Base-by-base conservation (phyloP, 352 stramenopile genomes). In the Phytopythium ostracodes region DNA sequence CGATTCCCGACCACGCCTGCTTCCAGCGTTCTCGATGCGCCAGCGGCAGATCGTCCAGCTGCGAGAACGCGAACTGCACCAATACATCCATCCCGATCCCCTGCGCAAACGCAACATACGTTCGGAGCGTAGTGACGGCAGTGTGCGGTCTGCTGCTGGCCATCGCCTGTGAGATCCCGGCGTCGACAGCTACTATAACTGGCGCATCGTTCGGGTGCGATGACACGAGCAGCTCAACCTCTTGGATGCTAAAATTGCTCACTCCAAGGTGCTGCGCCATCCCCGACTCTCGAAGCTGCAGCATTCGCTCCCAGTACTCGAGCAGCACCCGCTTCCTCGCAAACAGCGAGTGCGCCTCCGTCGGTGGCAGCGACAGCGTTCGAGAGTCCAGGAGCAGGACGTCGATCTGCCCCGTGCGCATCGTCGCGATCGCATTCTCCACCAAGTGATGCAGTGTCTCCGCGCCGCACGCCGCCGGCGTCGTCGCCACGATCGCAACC, bases 181-280 rank as follows among this genome's bases (percentile, higher is more conserved):
- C 50, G 17, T 50, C 27, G 0, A 86, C 17, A 0, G 59, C 31
- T 18, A 76, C 51, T 27, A 77, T 54, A 31, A 60, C 58, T 5
- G 77, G 76, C 38, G 51, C 59, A 17, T 71, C 53, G 1, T 29
- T n/a, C 0, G 73, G 75, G 31, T 63, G 71, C 4, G 68, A 58
- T 0, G 60, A 77, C 43, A 81, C 66, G 24, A 88, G 50, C 42
- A 91, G 85, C 66, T 91, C 81, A 8, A 84, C 73, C 51, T 87
- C 77, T 61, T 83, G 71, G 35, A 80, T 67, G 9, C 55, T 70
- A 24, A 87, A 79, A 44, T 77, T 72, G 38, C 70, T 77, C 22
- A 86, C 51, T 0, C 81, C 79, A 11, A 88, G 75, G 12, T 75
- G 56, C 38, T 61, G 43, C 1, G 71, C 75, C 1, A 87, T 60